Base-by-base conservation (phyloP, 169 alveolate genomes). In the Cyclospora cayetanensis region DNA sequence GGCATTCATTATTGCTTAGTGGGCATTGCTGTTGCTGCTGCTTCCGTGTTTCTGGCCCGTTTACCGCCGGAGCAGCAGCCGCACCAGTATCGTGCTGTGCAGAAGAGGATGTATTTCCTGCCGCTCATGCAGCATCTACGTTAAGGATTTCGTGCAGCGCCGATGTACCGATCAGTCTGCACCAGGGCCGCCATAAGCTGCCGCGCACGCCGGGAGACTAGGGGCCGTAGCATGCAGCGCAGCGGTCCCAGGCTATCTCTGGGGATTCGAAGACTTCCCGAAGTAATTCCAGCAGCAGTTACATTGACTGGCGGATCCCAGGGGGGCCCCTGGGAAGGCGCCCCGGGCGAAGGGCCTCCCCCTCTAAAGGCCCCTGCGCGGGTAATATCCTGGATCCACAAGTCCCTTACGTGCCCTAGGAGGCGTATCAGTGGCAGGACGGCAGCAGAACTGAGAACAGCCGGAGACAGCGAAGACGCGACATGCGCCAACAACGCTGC, bases 161-260 rank as follows among this genome's bases (percentile, higher is more conserved):
- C n/a, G n/a, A n/a, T n/a, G n/a, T n/a, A n/a, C n/a, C n/a, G n/a
- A n/a, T n/a, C n/a, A n/a, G n/a, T n/a, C n/a, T n/a, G n/a, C n/a
- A n/a, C n/a, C n/a, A 66, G 39, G 31, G 41, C 46, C 3, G 79
- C 79, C 42, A 66, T n/a, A 7, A 66, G 42, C 79, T 66, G 79
- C 42, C 79, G 37, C 3, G 79, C 79, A 4, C 79, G 4, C 20
- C 42, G n/a, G 18, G 79, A 66, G 20, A 66, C 18, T 42, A 66
- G 79, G 46, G 79, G 79, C 79, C 31, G 79, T 27, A 66, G 79
- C 42, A 31, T 3, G 31, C 46, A 66, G 42, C 79, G 79, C 4
- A 66, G 79, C 20, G 5, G 42, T 20, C 46, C n/a, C 9, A 27
- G 35, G 79, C 43, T 27, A 7, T 66, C 79, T 66, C 42, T 66